Conservation (phyloP, 2,329 filamentous ascomycete genomes). For the Neocatenulostroma microsporum region DNA sequence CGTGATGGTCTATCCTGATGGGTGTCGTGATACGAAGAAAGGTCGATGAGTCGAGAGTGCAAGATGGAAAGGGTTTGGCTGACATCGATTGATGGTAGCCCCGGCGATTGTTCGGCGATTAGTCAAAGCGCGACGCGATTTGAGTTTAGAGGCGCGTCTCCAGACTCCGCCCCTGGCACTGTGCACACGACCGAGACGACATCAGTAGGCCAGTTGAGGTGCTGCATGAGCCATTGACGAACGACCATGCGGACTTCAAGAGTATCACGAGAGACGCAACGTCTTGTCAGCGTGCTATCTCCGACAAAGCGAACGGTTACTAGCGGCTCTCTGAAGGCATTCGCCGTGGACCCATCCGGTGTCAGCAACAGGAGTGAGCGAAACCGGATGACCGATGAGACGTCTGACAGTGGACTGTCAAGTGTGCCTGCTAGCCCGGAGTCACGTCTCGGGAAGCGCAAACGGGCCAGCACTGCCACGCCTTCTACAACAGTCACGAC, state of each 20-base stretch:
- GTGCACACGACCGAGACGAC: too few species aligned
- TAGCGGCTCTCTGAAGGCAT: background rate
- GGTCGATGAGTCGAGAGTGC: too few species aligned
- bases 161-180: too few species aligned
- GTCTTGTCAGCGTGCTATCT: background rate
- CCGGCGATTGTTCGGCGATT: too few species aligned
- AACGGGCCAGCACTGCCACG: slow-evolving; percentile 11
- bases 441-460: slow-evolving; percentile 16
- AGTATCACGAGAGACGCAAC: slow-evolving; percentile 6
- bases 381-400: too few species aligned
- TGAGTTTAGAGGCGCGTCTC: too few species aligned
- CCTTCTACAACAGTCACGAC: slow-evolving; percentile 2
- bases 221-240: background rate
- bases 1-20: background rate
- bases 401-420: background rate
- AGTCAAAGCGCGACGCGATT: too few species aligned
- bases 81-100: too few species aligned
- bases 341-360: background rate
- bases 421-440: background rate
- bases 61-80: too few species aligned
- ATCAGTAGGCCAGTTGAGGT: too few species aligned
- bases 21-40: background rate
- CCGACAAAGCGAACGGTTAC: background rate
- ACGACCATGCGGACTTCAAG: slow-evolving; percentile 6
- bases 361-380: background rate